Evolutionary conservation across 1,139 yeast species (phyloP), one percentile per base, ranked within the genome.

Genomic region (Pichia sp.): DNA sequence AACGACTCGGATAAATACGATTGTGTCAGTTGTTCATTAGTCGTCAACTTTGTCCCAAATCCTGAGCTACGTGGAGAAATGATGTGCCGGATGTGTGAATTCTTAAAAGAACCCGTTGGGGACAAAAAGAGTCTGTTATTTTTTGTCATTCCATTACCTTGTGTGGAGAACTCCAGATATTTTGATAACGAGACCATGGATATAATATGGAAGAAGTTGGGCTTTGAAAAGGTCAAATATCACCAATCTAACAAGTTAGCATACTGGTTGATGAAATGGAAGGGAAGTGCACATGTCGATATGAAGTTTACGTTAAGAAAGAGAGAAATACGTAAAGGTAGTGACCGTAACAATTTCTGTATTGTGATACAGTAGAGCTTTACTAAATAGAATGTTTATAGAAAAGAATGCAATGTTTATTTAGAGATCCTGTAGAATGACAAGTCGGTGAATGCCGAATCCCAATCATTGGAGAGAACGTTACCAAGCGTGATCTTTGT

Each of bases 91-190:
- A 77, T 89, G 4, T 71, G 80, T 2, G 53, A 71, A 34, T 91
- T 89, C 61, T 67, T 89, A 42, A 68, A 68, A 38, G 56, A 58
- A 1, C 72, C 72, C 1, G 15, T 15, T 12, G 42, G 39, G 3
- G 45, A 49, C 2, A 37, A 45, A 12, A 64, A 67, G 20, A 47
- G 56, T 18, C 36, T 53, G 10, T 65, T 76, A 21, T 91, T 91
- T 61, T 66, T 93, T 15, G 98, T 93, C 2, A 68, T 91, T 8
- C 99, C 99, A 0, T 71, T 86, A 30, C 96, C 98, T 0, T 93
- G 99, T 63, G 71, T 89, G 1, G 63, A 70, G 9, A 90, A 91
- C 62, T 90, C 97, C 1, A 71, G 98, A 34, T 93, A 91, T 60
- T 80, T 83, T 62, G 78, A 79, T 51, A 69, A 73, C 34, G 63